A percentile compares a stretch with the other conserved stretches of the same genome.
These are phyloP conservation scores for Fragilaria radians DNA, from an alignment of 108 stramenopile genomes.

Conservation along the genomic window DNA sequence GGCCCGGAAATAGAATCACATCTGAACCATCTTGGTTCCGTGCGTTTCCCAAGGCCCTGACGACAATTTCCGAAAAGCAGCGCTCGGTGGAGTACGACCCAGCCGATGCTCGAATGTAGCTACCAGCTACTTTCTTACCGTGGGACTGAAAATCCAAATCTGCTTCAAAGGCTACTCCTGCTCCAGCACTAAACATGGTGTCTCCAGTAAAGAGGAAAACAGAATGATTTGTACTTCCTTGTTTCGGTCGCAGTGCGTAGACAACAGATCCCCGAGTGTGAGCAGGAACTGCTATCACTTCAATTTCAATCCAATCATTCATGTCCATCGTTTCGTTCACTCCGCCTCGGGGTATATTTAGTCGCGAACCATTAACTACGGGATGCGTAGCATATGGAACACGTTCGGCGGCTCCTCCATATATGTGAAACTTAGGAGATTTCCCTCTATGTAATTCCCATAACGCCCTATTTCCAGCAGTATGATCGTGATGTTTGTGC, in stretches of 20 bases:
- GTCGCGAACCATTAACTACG: conserved; percentile 54
- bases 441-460: not conserved
- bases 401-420: conserved; percentile 71
- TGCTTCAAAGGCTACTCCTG: conserved; percentile 76
- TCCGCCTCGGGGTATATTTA: conserved; percentile 43
- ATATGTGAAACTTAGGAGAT: conserved; percentile 13
- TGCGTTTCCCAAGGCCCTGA: not conserved
- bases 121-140: conserved; percentile 38
- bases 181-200: conserved; percentile 74
- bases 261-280: conserved; percentile 78
- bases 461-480: conserved; percentile 50
- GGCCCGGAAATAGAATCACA: conserved; percentile 74
- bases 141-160: conserved; percentile 49
- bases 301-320: conserved; percentile 56
- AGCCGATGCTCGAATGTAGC: conserved; percentile 23
- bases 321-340: conserved; percentile 72
- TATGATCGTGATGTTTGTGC: conserved; percentile 85
- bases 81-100: conserved; percentile 60
- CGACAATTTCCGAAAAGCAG: conserved; percentile 73
- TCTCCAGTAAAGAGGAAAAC: conserved; percentile 74
- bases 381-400: conserved; percentile 57
- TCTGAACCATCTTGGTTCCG: conserved; percentile 4
- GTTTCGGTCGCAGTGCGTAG: conserved; percentile 40
- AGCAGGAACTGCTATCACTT: conserved; percentile 60
- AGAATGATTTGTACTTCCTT: not conserved